phyloP scores from a whole-genome alignment of 352 stramenopile genomes.

The Peronospora farinosa region DNA sequence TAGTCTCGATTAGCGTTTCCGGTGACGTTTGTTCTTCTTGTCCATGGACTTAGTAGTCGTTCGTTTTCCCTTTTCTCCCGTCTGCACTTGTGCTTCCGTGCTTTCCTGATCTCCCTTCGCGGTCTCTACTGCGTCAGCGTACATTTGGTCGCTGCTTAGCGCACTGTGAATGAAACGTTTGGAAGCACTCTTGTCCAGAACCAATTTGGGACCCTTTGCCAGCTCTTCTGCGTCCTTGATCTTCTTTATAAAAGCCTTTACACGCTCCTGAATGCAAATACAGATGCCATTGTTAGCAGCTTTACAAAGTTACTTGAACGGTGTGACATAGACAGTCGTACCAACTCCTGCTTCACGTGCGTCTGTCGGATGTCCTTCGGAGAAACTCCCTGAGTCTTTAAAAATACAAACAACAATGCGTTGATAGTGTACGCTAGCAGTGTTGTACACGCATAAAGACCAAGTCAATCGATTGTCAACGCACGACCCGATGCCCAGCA shows the following conservation, averaged over 20 bases:
- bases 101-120: slow-evolving; percentile 33
- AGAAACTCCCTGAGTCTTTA: slow-evolving; percentile 84
- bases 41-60: slow-evolving; percentile 19
- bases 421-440: slow-evolving; percentile 85
- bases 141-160: slow-evolving; percentile 81
- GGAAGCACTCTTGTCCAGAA: slow-evolving; percentile 72
- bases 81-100: slow-evolving; percentile 35
- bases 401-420: slow-evolving; percentile 78
- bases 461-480: slow-evolving; percentile 3
- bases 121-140: slow-evolving; percentile 57
- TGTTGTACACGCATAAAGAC: neutral
- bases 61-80: slow-evolving; percentile 27
- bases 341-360: slow-evolving; percentile 86
- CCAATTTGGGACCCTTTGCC: slow-evolving; percentile 62
- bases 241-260: slow-evolving; percentile 86
- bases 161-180: slow-evolving; percentile 82
- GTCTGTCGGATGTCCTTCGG: slow-evolving; percentile 85
- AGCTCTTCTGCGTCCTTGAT: slow-evolving; percentile 86
- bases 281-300: neutral
- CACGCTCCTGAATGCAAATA: slow-evolving; percentile 48
- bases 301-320: neutral
- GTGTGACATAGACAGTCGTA: slow-evolving; percentile 9
- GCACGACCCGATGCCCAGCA: neutral
- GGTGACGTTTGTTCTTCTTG: slow-evolving; percentile 54
- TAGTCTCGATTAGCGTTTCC: slow-evolving; percentile 35